Conservation (phyloP, 176 grass and related monocot genomes). For the Echinochloa phyllopogon region DNA sequence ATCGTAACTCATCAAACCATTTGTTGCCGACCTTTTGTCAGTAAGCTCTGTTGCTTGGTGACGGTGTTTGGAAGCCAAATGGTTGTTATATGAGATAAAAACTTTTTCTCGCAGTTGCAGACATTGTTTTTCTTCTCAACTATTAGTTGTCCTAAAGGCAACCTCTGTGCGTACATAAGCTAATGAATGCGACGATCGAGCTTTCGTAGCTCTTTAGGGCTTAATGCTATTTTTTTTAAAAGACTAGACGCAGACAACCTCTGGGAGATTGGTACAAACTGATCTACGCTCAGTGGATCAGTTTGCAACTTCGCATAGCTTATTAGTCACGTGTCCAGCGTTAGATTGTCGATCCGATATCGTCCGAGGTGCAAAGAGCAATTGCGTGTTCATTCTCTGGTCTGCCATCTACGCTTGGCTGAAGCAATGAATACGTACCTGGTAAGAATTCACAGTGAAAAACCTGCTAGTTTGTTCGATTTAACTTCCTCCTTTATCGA, state of each 20-base stretch:
- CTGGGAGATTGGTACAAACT: too few species aligned
- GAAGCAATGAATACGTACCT: not conserved
- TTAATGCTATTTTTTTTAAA: not conserved
- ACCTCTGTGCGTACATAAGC: too few species aligned
- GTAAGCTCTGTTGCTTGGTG: not conserved
- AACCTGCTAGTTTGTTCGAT: not conserved
- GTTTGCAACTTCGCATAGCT: too few species aligned
- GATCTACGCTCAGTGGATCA: too few species aligned
- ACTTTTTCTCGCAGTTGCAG: not conserved
- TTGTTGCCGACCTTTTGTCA: not conserved
- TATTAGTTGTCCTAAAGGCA: not conserved
- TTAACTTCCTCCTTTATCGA: too few species aligned
- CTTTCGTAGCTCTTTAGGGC: not conserved
- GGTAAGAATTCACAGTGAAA: not conserved
- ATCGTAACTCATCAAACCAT: not conserved
- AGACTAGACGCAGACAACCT: too few species aligned
- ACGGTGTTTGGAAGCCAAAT: not conserved
- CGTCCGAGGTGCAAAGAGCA: too few species aligned
- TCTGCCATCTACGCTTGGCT: not conserved
- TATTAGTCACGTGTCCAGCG: not conserved
- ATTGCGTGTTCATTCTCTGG: too few species aligned
- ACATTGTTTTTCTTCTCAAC: not conserved
- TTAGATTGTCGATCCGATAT: not conserved
- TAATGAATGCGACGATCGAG: not conserved
- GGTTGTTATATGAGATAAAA: not conserved